Percentiles rank a stretch among this genome's conserved stretches.
These are phyloP conservation scores for Colletotrichum australisinense DNA, from an alignment of 2,329 filamentous ascomycete species.

Conservation along the genomic window DNA sequence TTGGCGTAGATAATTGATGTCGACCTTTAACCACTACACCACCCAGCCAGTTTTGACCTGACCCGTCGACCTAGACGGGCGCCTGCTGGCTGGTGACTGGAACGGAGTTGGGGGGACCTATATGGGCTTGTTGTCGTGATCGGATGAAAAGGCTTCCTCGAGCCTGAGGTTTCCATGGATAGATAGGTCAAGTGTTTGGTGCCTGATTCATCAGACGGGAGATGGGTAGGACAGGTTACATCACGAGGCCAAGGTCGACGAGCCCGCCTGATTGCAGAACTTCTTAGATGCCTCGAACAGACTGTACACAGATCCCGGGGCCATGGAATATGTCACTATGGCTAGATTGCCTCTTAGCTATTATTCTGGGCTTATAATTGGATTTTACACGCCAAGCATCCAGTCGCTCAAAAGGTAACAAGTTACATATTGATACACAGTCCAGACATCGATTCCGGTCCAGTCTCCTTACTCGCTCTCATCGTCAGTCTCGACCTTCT, in stretches of 20 bases:
- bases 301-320: not conserved
- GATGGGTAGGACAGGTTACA: not conserved
- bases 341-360: not conserved
- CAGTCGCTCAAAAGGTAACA: not conserved
- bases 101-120: too few species aligned
- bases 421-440: slow-evolving; percentile 26
- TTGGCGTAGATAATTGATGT: too few species aligned
- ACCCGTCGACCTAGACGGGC: too few species aligned
- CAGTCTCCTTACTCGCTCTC: slow-evolving; percentile 44
- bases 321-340: not conserved
- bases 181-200: not conserved
- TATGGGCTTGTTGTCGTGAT: too few species aligned
- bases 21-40: too few species aligned
- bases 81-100: too few species aligned
- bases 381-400: not conserved
- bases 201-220: not conserved
- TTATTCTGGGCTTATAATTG: not conserved
- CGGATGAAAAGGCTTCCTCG: too few species aligned
- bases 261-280: not conserved
- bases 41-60: too few species aligned
- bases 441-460: not conserved
- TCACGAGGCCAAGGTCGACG: not conserved
- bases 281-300: not conserved
- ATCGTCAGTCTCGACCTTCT: slow-evolving; percentile 46
- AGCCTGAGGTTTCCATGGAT: not conserved